These are phyloP conservation scores for Mortierella sp. DNA, from an alignment of 371 early-diverging fungal species.

Conservation along the genomic window DNA sequence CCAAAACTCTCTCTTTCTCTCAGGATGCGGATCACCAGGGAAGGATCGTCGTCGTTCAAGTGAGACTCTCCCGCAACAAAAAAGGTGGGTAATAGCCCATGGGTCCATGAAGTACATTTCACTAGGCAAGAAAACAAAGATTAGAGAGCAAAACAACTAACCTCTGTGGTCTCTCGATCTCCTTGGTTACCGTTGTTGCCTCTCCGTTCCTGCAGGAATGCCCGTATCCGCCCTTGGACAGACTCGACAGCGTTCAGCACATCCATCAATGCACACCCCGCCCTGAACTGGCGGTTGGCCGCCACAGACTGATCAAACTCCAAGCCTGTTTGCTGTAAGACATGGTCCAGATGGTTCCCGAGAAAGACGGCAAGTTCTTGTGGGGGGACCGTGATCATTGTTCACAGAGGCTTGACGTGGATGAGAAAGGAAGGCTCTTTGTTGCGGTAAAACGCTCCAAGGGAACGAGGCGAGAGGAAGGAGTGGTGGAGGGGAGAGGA, in stretches of 20 bases:
- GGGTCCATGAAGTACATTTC: background rate
- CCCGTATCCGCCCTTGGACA: slow-evolving; percentile 25
- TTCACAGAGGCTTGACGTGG: background rate
- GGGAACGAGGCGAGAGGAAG: background rate
- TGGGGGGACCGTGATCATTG: slow-evolving; percentile 49
- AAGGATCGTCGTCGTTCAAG: background rate
- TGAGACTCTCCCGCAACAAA: no score
- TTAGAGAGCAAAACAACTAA: background rate
- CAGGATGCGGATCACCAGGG: no score
- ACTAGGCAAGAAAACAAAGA: background rate
- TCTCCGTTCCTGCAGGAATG: slow-evolving; percentile 10
- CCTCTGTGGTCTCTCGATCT: slow-evolving; percentile 8
- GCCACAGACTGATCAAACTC: slow-evolving; percentile 39
- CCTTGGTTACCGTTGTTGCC: background rate
- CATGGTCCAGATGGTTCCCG: slow-evolving; percentile 50
- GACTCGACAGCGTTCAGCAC: slow-evolving; percentile 43
- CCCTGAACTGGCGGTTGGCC: slow-evolving; percentile 31
- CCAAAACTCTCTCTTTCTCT: no score
- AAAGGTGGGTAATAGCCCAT: no score
- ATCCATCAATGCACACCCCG: slow-evolving; percentile 50
- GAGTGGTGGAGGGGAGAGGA: no score
- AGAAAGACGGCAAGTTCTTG: slow-evolving; percentile 48
- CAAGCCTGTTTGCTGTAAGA: slow-evolving; percentile 27
- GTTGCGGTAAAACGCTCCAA: background rate
- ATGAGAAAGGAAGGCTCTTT: background rate